A percentile compares a stretch with the other conserved stretches of the same genome.
Evolutionary conservation across 176 grass and related monocot genomes (phyloP).

Genomic region (Oryza rufipogon): DNA sequence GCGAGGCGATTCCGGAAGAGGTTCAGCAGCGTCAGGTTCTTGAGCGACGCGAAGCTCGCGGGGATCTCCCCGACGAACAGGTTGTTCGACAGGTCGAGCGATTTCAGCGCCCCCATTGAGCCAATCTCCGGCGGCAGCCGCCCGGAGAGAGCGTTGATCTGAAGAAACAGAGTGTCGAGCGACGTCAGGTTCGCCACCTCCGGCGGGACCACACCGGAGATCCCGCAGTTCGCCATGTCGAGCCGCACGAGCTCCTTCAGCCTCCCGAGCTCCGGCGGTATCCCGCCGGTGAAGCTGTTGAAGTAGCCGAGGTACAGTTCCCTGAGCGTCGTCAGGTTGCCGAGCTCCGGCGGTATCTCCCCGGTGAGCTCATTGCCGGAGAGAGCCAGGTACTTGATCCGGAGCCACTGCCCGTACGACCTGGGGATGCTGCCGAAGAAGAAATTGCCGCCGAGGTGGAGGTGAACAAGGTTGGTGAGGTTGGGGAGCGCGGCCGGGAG

Average conservation of each 20-base stretch:
- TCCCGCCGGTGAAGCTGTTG: slow-evolving; percentile 77
- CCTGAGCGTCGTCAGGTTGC: slow-evolving; percentile 63
- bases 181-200: slow-evolving; percentile 60
- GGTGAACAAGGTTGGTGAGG: slow-evolving; percentile 64
- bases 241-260: slow-evolving; percentile 64
- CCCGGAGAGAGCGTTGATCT: slow-evolving; percentile 68
- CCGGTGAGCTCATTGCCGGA: slow-evolving; percentile 92
- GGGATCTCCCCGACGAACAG: slow-evolving; percentile 75
- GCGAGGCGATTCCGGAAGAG: slow-evolving; percentile 82
- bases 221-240: slow-evolving; percentile 82
- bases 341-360: slow-evolving; percentile 65
- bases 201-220: slow-evolving; percentile 68
- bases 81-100: slow-evolving; percentile 94
- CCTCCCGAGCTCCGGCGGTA: slow-evolving; percentile 72
- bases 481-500: slow-evolving; percentile 58
- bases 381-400: slow-evolving; percentile 76
- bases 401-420: slow-evolving; percentile 70
- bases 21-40: slow-evolving; percentile 80
- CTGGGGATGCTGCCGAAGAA: slow-evolving; percentile 74
- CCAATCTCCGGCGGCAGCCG: slow-evolving; percentile 67
- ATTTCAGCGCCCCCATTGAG: slow-evolving; percentile 66
- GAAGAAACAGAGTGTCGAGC: slow-evolving; percentile 93
- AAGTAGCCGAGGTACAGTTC: slow-evolving; percentile 91
- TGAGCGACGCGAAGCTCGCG: slow-evolving; percentile 58
- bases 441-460: slow-evolving; percentile 94